Base-by-base conservation (phyloP, 331 rosid genomes). In the Telfairia occidentalis region DNA sequence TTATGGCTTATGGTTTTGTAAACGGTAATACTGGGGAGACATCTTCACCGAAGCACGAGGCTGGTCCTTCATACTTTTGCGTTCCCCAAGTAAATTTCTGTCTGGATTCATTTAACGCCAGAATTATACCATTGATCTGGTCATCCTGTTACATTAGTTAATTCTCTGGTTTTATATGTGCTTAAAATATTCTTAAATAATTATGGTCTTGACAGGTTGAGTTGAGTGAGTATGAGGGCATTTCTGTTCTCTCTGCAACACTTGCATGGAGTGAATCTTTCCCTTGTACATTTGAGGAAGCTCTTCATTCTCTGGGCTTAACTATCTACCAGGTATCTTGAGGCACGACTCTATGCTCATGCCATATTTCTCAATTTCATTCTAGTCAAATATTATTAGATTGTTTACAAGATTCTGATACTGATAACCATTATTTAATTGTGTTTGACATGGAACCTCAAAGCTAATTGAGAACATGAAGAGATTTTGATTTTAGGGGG, bases 251-350 rank as follows among this genome's bases (percentile, higher is more conserved):
- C 82, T 86, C 92, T 35, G 92, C 84, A 85, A 87, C 96, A 73
- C 86, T 94, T 77, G 92, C 89, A 54, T 94, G 98, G 98, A 85
- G 84, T 79, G 85, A 86, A 43, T 86, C 85, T 84, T 83, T 89
- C 75, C 80, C 55, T 82, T 84, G 83, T 43, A 86, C 90, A 69
- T 89, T 89, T 71, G 84, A 77, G 75, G 91, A 94, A 76, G 90
- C 96, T 40, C 60, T 86, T 78, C 54, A 69, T 78, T 88, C 86
- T 45, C 88, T 83, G 34, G 87, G 87, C 59, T 67, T 77, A 82
- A 84, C 89, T 79, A 85, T 94, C 67, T 16, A 79, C 78, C 97
- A 91, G 98, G 98, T 94, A 82, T 70, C 12, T 30, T 77, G 37
- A 58, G 66, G 61, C 7, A 5, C 15, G 3, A 9, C 45, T 72